Evolutionary conservation across 768 basidiomycete genomes (phyloP).

Genomic region (Fomitopsis pulvina): DNA sequence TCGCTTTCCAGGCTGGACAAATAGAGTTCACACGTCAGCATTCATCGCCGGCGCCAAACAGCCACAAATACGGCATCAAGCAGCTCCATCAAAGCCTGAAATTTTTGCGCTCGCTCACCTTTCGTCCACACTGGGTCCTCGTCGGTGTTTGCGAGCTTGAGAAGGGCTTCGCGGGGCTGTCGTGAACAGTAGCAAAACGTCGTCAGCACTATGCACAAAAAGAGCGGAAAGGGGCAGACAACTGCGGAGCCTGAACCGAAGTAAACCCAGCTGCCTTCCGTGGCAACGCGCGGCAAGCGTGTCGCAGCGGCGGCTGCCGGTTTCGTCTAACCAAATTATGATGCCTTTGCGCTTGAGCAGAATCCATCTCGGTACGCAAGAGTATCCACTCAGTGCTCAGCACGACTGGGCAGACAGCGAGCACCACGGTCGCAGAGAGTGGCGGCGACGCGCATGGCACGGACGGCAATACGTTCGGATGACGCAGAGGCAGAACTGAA

Average conservation of each 20-base stretch:
- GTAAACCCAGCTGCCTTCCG: conserved; percentile 11
- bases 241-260: conserved; percentile 10
- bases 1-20: conserved; percentile 72
- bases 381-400: background rate
- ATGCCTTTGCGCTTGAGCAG: background rate
- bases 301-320: conserved; percentile 14
- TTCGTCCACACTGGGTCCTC: conserved; percentile 78
- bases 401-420: background rate
- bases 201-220: conserved; percentile 6
- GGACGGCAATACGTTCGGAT: conserved; percentile 6
- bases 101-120: conserved; percentile 47
- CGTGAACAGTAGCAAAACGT: conserved; percentile 3
- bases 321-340: background rate
- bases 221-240: conserved; percentile 1
- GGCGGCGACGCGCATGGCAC: background rate
- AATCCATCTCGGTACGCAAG: background rate
- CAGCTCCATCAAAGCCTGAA: conserved; percentile 17
- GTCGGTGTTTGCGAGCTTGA: conserved; percentile 81
- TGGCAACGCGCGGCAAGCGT: conserved; percentile 17
- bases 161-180: conserved; percentile 93
- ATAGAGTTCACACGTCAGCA: conserved; percentile 24
- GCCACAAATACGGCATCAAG: conserved; percentile 32
- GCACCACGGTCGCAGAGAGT: background rate
- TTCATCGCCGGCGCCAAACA: conserved; percentile 33
- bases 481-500: conserved; percentile 2